phyloP scores from a whole-genome alignment of 345 rosid species.

The Populus nigra region DNA sequence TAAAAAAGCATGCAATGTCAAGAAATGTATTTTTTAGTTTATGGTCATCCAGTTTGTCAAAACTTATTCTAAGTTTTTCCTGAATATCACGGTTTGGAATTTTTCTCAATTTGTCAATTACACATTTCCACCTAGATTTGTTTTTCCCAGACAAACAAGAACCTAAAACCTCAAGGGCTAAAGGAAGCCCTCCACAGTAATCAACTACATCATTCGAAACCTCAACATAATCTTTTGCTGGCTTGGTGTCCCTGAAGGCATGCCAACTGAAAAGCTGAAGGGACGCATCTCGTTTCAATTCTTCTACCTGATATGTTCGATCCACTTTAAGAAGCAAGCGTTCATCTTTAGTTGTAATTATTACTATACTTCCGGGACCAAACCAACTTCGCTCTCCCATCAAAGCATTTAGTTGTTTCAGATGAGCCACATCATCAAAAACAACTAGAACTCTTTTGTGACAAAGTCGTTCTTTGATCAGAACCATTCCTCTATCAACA shows the following conservation, averaged over 20 bases:
- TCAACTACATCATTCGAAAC: background rate
- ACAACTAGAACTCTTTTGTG: slow-evolving; percentile 10
- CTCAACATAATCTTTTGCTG: background rate
- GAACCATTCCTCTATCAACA: slow-evolving; percentile 2
- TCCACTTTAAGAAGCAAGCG: background rate
- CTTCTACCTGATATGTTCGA: background rate
- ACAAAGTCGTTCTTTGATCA: background rate
- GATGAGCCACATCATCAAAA: slow-evolving; percentile 9
- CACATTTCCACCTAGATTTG: background rate
- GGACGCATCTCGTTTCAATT: background rate
- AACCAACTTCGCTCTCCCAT: slow-evolving; percentile 4
- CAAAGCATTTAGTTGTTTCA: background rate
- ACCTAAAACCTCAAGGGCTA: slow-evolving; percentile 16
- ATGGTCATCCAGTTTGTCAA: no score
- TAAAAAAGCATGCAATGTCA: no score
- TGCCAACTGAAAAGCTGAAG: slow-evolving; percentile 2
- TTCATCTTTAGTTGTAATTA: slow-evolving; percentile 8
- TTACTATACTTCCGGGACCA: slow-evolving; percentile 4
- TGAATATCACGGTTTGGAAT: no score
- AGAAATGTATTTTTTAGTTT: no score
- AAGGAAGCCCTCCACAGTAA: slow-evolving; percentile 5
- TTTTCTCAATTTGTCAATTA: background rate
- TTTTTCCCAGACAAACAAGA: background rate
- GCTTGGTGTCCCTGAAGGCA: slow-evolving; percentile 9
- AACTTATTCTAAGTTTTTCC: no score